Evolutionary conservation across 2,329 filamentous ascomycete species (phyloP).

Genomic region (Botrytis medusae): DNA sequence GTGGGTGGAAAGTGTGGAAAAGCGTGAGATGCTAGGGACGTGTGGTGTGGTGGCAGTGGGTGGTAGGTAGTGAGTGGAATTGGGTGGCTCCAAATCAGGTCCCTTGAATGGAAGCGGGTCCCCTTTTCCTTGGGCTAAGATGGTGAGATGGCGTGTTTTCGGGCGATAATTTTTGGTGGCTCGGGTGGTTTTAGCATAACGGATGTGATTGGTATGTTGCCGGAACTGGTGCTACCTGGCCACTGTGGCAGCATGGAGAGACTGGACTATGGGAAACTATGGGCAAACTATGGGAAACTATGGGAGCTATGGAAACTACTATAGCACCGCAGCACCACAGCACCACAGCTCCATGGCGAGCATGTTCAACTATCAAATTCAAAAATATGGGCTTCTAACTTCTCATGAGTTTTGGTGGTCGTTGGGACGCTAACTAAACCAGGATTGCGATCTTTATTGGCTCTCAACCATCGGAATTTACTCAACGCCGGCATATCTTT

Average conservation of each 20-base stretch:
- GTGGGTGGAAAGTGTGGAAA: background rate
- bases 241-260: background rate
- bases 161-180: background rate
- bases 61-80: background rate
- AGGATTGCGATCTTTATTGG: background rate
- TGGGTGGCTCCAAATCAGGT: background rate
- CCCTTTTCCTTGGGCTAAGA: background rate
- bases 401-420: background rate
- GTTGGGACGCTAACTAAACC: background rate
- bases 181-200: background rate
- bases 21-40: background rate
- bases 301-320: background rate
- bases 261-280: background rate
- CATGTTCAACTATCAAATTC: background rate
- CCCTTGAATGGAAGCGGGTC: slow-evolving; percentile 6
- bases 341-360: too few species aligned
- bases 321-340: too few species aligned
- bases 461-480: slow-evolving; percentile 18
- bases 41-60: background rate
- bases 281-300: too few species aligned
- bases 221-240: background rate
- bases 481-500: slow-evolving; percentile 15
- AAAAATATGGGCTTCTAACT: background rate
- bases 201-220: background rate
- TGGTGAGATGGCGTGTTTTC: background rate